phyloP scores from a whole-genome alignment of 345 rosid genomes.

The Gossypium sturtianum region DNA sequence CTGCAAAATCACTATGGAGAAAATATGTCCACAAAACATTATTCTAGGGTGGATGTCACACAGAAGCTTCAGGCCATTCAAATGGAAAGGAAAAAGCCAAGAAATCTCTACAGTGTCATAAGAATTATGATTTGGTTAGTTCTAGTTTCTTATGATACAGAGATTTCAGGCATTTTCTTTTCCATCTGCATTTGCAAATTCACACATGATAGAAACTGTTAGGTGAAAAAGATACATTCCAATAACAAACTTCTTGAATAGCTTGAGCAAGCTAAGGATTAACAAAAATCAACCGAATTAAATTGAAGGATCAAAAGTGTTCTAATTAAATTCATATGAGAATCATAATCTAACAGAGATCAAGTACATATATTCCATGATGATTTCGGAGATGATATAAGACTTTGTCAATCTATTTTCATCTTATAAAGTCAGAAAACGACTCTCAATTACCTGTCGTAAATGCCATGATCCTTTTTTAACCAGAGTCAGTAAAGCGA shows the following conservation, averaged over 20 bases:
- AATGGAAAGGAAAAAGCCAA: not conserved
- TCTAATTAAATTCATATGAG: not conserved
- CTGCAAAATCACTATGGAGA: constrained; percentile 3
- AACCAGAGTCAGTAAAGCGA: constrained; percentile 69
- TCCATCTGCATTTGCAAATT: not conserved
- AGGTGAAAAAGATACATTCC: not conserved
- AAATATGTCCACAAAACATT: not conserved
- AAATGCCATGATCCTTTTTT: constrained; percentile 75
- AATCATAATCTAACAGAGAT: not conserved
- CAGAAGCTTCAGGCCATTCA: not conserved
- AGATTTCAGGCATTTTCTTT: not conserved
- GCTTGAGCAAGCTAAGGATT: not conserved
- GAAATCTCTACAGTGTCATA: not conserved
- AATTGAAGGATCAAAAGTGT: not conserved
- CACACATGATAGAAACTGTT: not conserved
- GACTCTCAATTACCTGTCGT: constrained; percentile 56
- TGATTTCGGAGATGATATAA: not conserved
- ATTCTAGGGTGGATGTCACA: not conserved
- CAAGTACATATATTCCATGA: not conserved
- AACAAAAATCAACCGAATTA: not conserved
- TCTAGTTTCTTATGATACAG: not conserved
- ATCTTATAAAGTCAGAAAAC: not conserved
- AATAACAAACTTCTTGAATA: not conserved
- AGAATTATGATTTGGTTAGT: not conserved
- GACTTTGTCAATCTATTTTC: not conserved